These are phyloP conservation scores for Thermochaetoides thermophila DNA, from an alignment of 495 filamentous ascomycete genomes.

Conservation along the genomic window DNA sequence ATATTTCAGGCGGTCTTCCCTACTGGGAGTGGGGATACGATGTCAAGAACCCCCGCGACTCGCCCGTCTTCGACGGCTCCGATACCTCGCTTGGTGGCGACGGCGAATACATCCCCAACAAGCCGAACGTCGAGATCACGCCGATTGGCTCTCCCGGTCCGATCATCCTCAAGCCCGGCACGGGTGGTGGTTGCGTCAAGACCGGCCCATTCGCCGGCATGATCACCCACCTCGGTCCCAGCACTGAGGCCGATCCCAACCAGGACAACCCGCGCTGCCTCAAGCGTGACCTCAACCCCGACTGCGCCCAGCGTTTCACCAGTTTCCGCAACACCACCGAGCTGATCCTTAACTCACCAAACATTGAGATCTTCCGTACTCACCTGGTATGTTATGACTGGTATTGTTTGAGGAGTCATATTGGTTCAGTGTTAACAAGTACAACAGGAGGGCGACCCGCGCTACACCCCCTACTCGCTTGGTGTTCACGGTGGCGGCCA, in stretches of 20 bases:
- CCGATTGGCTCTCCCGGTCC: constrained; percentile 1
- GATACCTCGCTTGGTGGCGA: constrained; percentile 46
- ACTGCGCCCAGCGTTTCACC: constrained; percentile 22
- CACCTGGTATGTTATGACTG: constrained; percentile 11
- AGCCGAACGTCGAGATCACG: constrained; percentile 10
- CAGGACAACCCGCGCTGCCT: constrained; percentile 50
- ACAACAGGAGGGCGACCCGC: constrained; percentile 39
- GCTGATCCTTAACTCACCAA: constrained; percentile 24
- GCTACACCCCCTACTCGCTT: constrained; percentile 21
- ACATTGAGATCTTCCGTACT: constrained; percentile 38
- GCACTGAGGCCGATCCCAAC: constrained; percentile 14
- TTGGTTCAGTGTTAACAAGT: too few species aligned
- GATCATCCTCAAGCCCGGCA: constrained; percentile 27
- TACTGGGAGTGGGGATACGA: constrained; percentile 54
- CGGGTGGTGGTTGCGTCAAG: constrained; percentile 50
- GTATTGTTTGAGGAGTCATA: not conserved
- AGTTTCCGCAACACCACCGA: constrained; percentile 28
- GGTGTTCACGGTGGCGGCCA: constrained; percentile 53
- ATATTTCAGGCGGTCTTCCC: constrained; percentile 12
- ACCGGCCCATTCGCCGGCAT: constrained; percentile 43
- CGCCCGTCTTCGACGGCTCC: constrained; percentile 47
- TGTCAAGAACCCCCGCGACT: constrained; percentile 32
- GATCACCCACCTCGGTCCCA: constrained; percentile 38
- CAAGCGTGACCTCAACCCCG: constrained; percentile 44
- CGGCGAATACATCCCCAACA: constrained; percentile 28